phyloP scores from a whole-genome alignment of 2,329 filamentous ascomycete genomes.

The Sclerotinia trifoliorum region DNA sequence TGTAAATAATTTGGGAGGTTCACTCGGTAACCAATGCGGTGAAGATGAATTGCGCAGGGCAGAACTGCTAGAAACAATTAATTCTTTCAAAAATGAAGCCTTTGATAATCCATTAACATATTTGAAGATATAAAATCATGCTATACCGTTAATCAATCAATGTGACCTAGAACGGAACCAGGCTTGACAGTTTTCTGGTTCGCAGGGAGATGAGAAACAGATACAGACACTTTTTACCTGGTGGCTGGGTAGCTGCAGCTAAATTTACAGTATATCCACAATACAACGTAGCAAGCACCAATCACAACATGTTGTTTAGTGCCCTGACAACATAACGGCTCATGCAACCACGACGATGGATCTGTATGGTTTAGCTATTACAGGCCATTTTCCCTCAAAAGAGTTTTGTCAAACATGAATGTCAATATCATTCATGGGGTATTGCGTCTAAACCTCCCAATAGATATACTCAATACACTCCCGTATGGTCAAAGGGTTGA shows the following conservation, averaged over 20 bases:
- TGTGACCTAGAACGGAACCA: constrained; percentile 9
- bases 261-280: constrained; percentile 15
- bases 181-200: constrained; percentile 18
- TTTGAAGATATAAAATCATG: background rate
- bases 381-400: background rate
- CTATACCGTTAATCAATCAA: background rate
- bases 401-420: background rate
- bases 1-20: constrained; percentile 21
- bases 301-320: background rate
- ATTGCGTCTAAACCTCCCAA: background rate
- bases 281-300: constrained; percentile 1
- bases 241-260: constrained; percentile 22
- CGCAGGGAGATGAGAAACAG: constrained; percentile 20
- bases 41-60: background rate
- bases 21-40: constrained; percentile 20
- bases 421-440: background rate
- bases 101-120: constrained; percentile 12
- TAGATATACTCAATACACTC: background rate
- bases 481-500: background rate
- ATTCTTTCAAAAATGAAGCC: constrained; percentile 15
- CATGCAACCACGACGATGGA: constrained; percentile 8
- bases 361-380: background rate
- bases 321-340: constrained; percentile 1
- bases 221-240: constrained; percentile 10
- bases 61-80: background rate